Conservation (phyloP, 257 asterid genomes). For the Leptodermis oblonga region DNA sequence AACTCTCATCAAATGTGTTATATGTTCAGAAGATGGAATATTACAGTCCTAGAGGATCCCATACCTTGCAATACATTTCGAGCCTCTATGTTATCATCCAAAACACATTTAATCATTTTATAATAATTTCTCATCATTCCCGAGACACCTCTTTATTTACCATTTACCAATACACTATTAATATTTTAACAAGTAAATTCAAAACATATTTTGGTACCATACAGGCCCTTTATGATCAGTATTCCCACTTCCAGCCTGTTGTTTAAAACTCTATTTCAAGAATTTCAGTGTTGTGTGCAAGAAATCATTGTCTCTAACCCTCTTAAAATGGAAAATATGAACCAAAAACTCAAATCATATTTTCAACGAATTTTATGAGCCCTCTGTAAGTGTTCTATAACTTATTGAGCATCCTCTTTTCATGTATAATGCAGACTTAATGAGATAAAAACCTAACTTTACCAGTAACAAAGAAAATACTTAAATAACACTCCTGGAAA, state of each 20-base stretch:
- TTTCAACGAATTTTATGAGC: background rate
- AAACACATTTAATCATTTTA: too few relatives aligned
- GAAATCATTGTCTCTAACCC: background rate
- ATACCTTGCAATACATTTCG: background rate
- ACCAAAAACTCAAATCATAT: background rate
- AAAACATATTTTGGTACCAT: too few relatives aligned
- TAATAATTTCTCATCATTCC: too few relatives aligned
- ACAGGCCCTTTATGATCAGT: constrained; percentile 1
- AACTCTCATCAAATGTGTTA: background rate
- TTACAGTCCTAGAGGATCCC: background rate
- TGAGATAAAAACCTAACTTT: background rate
- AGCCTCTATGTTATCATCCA: too few relatives aligned
- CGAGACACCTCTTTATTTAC: too few relatives aligned
- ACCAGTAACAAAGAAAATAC: background rate
- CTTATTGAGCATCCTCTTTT: background rate
- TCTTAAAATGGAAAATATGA: background rate
- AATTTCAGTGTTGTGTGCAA: background rate
- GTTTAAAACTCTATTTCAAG: background rate
- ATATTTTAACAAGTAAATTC: too few relatives aligned
- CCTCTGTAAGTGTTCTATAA: background rate
- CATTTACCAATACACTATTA: too few relatives aligned
- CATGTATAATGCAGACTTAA: background rate
- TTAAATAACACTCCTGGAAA: background rate
- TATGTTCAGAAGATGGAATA: background rate
- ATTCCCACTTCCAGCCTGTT: too few relatives aligned